Conservation (phyloP, 768 basidiomycete genomes). For the Leccinum aurantiacum region DNA sequence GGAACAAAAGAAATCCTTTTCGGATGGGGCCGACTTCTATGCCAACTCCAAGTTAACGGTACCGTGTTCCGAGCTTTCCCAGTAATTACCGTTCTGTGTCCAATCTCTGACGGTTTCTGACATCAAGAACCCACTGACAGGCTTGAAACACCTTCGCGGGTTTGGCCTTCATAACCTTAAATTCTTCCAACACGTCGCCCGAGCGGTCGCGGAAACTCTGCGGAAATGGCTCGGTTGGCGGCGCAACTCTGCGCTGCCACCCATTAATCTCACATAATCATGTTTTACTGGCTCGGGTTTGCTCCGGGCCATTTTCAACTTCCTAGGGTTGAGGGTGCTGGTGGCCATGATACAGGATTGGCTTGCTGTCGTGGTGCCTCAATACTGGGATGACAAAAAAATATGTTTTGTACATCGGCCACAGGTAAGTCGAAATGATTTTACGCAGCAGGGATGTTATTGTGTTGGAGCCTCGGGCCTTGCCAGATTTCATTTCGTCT, state of each 20-base stretch:
- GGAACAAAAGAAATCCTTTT: neutral
- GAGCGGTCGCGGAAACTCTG: neutral
- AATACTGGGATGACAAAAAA: neutral
- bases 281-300: neutral
- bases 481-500: neutral
- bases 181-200: neutral
- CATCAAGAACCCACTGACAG: neutral
- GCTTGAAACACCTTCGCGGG: slow-evolving; percentile 7
- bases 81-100: neutral
- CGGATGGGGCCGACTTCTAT: neutral
- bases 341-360: neutral
- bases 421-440: neutral
- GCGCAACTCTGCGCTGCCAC: neutral
- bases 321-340: too few species aligned
- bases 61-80: neutral
- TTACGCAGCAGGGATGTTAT: neutral
- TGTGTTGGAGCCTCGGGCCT: neutral
- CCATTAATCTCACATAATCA: neutral
- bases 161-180: slow-evolving; percentile 1
- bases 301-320: neutral
- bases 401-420: neutral
- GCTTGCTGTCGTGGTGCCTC: neutral
- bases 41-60: neutral
- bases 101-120: neutral
- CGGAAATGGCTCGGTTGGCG: neutral